Evolutionary conservation across 139 green algal species (phyloP), one percentile per base, ranked within the genome.

Genomic region (Coccomyxa sp.): DNA sequence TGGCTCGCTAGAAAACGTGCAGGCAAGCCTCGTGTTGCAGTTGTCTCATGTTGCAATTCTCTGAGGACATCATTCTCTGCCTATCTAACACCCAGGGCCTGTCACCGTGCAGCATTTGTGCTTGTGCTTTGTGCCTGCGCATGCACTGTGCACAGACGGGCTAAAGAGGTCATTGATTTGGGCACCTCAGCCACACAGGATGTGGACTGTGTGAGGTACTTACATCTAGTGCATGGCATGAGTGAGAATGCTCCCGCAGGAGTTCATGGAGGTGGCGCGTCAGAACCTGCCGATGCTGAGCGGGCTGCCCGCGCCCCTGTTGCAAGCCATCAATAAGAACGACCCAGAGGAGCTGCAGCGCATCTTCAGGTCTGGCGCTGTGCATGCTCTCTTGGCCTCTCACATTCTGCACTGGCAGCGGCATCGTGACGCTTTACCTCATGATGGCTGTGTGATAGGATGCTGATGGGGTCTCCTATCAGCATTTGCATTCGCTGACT

Each of bases 281-380:
- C 27, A 31, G 8, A 7, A 73, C 70, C 41, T 0, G 10, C 37
- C 29, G 0, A 31, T 34, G 6, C 0, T 78, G 41, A 27, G 22
- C 29, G 0, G 0, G 16, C 1, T 82, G 0, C 41, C 35, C 34
- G n/a, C 70, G 29, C 16, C 29, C 8, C 14, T 82, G 14, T 40
- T 70, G 1, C 7, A 55, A 38, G 64, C 39, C 8, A 55, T 80
- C 6, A 22, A 58, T 27, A 22, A 77, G 16, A 68, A 35, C 27
- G 73, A 83, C 44, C 75, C 84, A 0, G 39, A 78, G 50, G 73
- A 71, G 27, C 73, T 87, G 38, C 70, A 81, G 75, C 14, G 70
- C 69, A 36, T 24, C 39, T 77, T 77, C 27, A 35, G 39, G 38
- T 37, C 12, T 34, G 2, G 31, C 7, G 70, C 4, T 41, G 33